These are phyloP conservation scores for Penicillium olsonii DNA, from an alignment of 2,329 filamentous ascomycete genomes.

Conservation along the genomic window DNA sequence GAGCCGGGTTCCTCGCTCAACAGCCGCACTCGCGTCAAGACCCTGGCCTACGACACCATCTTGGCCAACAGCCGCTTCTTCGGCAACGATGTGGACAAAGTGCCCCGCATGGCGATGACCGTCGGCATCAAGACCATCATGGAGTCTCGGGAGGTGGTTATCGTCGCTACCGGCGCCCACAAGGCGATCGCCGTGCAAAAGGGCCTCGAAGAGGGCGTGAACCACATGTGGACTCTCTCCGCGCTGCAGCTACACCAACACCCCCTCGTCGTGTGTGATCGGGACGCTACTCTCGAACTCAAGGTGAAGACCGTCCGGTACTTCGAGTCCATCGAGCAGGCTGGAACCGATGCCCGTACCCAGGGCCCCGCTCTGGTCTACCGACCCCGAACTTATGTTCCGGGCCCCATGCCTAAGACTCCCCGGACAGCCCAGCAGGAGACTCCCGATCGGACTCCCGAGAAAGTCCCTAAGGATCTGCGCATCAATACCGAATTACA, in stretches of 20 bases:
- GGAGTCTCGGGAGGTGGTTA: constrained; percentile 77
- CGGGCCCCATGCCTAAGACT: constrained; percentile 30
- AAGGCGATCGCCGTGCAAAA: constrained; percentile 78
- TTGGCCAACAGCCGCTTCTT: constrained; percentile 85
- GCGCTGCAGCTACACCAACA: constrained; percentile 78
- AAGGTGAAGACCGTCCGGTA: constrained; percentile 75
- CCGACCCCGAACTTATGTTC: constrained; percentile 38
- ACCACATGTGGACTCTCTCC: constrained; percentile 90
- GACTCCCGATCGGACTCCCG: constrained; percentile 30
- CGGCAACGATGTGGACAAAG: constrained; percentile 68
- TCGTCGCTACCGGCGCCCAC: constrained; percentile 78
- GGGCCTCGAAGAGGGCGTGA: constrained; percentile 78
- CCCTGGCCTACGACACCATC: constrained; percentile 82
- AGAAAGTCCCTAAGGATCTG: constrained; percentile 42
- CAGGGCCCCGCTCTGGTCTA: constrained; percentile 47
- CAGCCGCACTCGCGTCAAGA: constrained; percentile 81
- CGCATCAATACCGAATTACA: constrained; percentile 48
- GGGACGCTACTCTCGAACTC: constrained; percentile 73
- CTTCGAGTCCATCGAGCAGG: constrained; percentile 70
- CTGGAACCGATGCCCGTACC: constrained; percentile 53
- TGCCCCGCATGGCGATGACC: constrained; percentile 79
- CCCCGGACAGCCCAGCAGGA: constrained; percentile 19
- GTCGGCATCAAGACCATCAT: constrained; percentile 83
- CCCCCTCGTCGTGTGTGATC: constrained; percentile 79
- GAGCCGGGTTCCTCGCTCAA: constrained; percentile 79